Evolutionary conservation across 805 yeast species (phyloP).

Genomic region (Teunomyces panamensis): DNA sequence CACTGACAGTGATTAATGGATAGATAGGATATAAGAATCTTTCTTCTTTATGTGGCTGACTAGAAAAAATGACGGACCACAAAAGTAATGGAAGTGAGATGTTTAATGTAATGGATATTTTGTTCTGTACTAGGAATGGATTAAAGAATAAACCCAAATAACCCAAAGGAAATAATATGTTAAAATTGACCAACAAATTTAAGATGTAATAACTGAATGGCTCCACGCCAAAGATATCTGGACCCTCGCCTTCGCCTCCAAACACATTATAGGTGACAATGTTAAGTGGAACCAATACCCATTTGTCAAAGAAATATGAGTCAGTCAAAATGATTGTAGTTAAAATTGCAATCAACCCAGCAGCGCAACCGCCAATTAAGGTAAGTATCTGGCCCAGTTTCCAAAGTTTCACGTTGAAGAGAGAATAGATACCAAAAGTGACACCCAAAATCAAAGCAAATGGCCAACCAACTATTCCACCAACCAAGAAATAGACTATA

Average conservation of each 20-base stretch:
- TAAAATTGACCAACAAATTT: conserved; percentile 75
- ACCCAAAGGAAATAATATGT: conserved; percentile 46
- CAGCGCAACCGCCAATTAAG: conserved; percentile 13
- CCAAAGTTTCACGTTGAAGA: conserved; percentile 10
- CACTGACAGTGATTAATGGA: conserved; percentile 61
- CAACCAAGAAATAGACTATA: conserved; percentile 50
- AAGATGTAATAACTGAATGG: conserved; percentile 67
- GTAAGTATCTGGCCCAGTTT: conserved; percentile 2
- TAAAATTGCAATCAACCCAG: conserved; percentile 16
- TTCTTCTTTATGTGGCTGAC: conserved; percentile 92
- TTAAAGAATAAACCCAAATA: conserved; percentile 34
- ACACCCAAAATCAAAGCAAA: conserved; percentile 64
- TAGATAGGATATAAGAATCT: conserved; percentile 86
- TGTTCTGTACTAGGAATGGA: conserved; percentile 10
- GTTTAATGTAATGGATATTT: conserved; percentile 11
- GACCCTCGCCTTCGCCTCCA: conserved; percentile 72
- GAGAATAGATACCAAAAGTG: conserved; percentile 51
- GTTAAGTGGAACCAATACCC: conserved; percentile 73
- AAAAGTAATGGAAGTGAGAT: conserved; percentile 47
- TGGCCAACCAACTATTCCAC: conserved; percentile 90
- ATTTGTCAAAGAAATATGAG: conserved; percentile 55
- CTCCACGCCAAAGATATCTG: conserved; percentile 87
- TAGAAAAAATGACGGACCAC: conserved; percentile 66
- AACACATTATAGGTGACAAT: conserved; percentile 78
- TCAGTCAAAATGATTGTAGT: conserved; percentile 46